Evolutionary conservation across 495 filamentous ascomycete genomes (phyloP).

Genomic region (Hypoxylon crocopeplum): DNA sequence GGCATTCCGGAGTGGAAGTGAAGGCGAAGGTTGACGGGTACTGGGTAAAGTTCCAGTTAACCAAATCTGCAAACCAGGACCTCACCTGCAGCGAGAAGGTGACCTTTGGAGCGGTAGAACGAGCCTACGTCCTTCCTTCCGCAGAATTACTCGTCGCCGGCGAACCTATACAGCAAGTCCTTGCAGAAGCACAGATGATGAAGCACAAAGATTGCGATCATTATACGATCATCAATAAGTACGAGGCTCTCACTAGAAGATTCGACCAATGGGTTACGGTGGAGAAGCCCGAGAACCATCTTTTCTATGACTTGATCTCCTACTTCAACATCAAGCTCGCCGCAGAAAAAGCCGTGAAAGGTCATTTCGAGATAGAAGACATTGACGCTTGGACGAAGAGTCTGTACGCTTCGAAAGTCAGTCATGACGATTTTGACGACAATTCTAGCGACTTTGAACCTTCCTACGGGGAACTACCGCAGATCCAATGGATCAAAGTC

Average conservation of each 20-base stretch:
- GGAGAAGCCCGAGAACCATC: constrained; percentile 4
- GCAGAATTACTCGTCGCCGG: too few relatives aligned
- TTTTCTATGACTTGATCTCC: constrained; percentile 16
- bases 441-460: too few relatives aligned
- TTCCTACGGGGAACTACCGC: constrained; percentile 10
- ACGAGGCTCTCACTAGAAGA: neutral
- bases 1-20: too few relatives aligned
- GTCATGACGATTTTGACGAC: neutral
- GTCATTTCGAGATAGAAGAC: neutral
- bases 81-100: too few relatives aligned
- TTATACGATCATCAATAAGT: constrained; percentile 3
- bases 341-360: neutral
- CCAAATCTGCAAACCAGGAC: too few relatives aligned
- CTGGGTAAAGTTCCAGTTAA: constrained; percentile 4
- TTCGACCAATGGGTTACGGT: neutral
- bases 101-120: too few relatives aligned
- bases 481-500: constrained; percentile 4
- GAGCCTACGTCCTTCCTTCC: too few relatives aligned
- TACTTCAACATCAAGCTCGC: constrained; percentile 18
- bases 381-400: neutral
- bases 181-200: constrained; percentile 2
- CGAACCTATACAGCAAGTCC: constrained; percentile 4
- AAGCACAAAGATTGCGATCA: constrained; percentile 9
- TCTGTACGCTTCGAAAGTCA: neutral
- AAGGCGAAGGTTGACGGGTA: constrained; percentile 16